phyloP scores from a whole-genome alignment of 345 rosid genomes.

The Salix exigua region DNA sequence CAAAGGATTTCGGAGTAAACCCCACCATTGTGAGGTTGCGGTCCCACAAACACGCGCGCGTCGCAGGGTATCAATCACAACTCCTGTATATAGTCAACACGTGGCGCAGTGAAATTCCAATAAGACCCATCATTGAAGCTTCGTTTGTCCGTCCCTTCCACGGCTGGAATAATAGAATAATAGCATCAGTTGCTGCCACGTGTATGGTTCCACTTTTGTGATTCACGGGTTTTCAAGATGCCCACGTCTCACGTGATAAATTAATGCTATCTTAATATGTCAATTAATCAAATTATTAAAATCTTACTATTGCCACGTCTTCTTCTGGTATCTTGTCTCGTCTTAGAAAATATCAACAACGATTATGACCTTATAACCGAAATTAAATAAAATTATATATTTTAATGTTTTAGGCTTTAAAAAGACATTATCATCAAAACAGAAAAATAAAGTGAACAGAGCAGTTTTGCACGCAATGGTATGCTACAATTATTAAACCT shows the following conservation, averaged over 20 bases:
- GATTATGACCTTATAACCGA: too few species aligned
- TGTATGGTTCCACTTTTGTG: constrained; percentile 3
- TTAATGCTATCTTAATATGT: neutral
- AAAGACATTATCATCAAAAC: too few species aligned
- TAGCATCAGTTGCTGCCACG: constrained; percentile 27
- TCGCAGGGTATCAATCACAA: constrained; percentile 6
- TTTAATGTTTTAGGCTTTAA: too few species aligned
- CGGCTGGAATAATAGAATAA: constrained; percentile 14
- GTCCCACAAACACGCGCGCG: constrained; percentile 23
- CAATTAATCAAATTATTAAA: neutral
- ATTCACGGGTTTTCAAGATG: constrained; percentile 16
- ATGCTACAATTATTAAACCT: too few species aligned
- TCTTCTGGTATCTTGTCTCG: neutral
- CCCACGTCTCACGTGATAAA: constrained; percentile 44
- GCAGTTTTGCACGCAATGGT: too few species aligned
- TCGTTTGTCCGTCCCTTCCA: constrained; percentile 26
- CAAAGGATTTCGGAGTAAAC: constrained; percentile 18
- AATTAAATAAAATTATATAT: too few species aligned
- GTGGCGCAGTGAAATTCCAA: constrained; percentile 8
- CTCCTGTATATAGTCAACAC: neutral
- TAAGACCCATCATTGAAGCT: constrained; percentile 7
- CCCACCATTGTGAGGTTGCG: constrained; percentile 31
- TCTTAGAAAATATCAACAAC: neutral
- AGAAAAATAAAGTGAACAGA: too few species aligned
- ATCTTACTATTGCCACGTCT: neutral